Percentiles rank a stretch among this genome's conserved stretches.
phyloP scores from a whole-genome alignment of 192 early-diverging fungal species.

The Obelidium mucronatum region DNA sequence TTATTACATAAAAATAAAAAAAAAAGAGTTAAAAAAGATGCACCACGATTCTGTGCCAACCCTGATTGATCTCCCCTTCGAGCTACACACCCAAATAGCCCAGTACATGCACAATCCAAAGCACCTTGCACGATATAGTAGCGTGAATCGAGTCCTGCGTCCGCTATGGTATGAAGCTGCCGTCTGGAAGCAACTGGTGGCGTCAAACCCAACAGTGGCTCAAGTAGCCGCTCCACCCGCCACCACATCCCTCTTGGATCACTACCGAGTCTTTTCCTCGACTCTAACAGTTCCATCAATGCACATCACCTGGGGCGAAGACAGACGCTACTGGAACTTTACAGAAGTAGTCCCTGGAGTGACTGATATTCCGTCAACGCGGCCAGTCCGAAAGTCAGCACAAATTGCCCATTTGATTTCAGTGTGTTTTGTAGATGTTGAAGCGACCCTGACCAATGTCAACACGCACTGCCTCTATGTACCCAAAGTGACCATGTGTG shows the following conservation, averaged over 20 bases:
- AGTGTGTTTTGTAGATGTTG: background rate
- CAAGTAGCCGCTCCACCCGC: background rate
- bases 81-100: background rate
- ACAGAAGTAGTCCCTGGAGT: background rate
- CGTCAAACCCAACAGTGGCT: background rate
- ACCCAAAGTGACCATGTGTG: background rate
- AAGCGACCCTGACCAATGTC: background rate
- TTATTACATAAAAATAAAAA: no score
- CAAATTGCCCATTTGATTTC: background rate
- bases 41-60: no score
- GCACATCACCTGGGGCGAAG: background rate
- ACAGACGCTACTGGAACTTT: background rate
- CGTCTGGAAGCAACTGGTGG: background rate
- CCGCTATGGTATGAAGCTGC: background rate
- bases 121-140: background rate
- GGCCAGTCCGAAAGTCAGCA: background rate
- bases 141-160: background rate
- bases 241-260: background rate
- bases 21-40: no score
- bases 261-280: background rate
- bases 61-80: background rate
- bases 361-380: background rate
- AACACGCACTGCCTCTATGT: background rate
- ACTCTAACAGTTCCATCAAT: background rate
- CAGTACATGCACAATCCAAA: background rate